Percentiles rank a stretch among this genome's conserved stretches.
Conservation (phyloP, 2,329 filamentous ascomycete species). For the Stachybotrys echinatus region DNA sequence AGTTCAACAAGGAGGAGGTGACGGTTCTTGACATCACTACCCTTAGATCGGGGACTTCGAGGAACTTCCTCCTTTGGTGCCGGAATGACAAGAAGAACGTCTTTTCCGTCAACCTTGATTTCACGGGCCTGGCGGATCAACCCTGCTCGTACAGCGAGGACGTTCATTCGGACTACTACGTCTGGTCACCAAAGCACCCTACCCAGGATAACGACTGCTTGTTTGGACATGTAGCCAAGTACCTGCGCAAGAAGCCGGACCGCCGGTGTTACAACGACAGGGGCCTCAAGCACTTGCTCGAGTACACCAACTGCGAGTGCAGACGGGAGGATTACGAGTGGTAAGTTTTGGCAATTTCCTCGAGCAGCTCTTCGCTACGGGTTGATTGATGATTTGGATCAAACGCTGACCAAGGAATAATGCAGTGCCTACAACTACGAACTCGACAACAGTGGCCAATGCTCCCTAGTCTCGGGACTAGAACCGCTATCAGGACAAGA, state of each 20-base stretch:
- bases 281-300: conserved; percentile 65
- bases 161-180: conserved; percentile 64
- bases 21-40: conserved; percentile 78
- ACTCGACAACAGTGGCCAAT: conserved; percentile 69
- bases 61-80: conserved; percentile 90
- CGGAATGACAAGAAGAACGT: conserved; percentile 50
- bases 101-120: conserved; percentile 81
- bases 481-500: conserved; percentile 47
- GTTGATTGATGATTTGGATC: conserved; percentile 1
- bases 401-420: conserved; percentile 18
- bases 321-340: conserved; percentile 87
- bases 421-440: conserved; percentile 89
- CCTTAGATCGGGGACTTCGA: conserved; percentile 79
- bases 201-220: conserved; percentile 73
- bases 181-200: conserved; percentile 87
- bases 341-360: conserved; percentile 51
- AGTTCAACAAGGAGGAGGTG: conserved; percentile 68
- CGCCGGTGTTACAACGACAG: conserved; percentile 77
- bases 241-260: conserved; percentile 82
- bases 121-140: conserved; percentile 70
- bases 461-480: conserved; percentile 70
- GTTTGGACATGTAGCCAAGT: conserved; percentile 86
- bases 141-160: conserved; percentile 66
- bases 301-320: conserved; percentile 76
- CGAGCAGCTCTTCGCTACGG: conserved; percentile 3